These are phyloP conservation scores for Filosporella fistucella DNA, from an alignment of 495 filamentous ascomycete genomes.

Conservation along the genomic window DNA sequence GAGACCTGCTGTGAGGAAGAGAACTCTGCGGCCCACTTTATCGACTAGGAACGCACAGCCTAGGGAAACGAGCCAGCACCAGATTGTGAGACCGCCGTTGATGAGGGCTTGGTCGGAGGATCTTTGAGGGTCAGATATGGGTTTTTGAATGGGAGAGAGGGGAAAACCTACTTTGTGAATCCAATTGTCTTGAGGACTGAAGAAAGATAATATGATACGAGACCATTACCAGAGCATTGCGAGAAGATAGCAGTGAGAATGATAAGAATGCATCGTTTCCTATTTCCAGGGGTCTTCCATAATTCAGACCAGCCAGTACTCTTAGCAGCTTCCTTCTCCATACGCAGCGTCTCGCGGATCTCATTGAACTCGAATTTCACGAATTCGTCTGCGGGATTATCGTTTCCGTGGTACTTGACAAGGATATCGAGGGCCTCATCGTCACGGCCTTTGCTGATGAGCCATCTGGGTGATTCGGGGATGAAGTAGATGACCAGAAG, in stretches of 20 bases:
- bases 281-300: conserved; percentile 36
- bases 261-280: conserved; percentile 43
- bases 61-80: conserved; percentile 17
- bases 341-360: conserved; percentile 52
- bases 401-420: conserved; percentile 53
- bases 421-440: conserved; percentile 48
- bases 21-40: conserved; percentile 15
- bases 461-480: conserved; percentile 55
- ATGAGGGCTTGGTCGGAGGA: conserved; percentile 43
- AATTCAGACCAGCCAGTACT: conserved; percentile 34
- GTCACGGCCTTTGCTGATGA: conserved; percentile 41
- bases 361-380: conserved; percentile 53
- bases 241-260: conserved; percentile 49
- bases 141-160: not conserved
- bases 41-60: conserved; percentile 18
- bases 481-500: conserved; percentile 26
- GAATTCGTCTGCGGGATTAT: conserved; percentile 43
- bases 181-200: conserved; percentile 32
- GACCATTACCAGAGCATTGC: conserved; percentile 51
- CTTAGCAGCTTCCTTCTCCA: conserved; percentile 37
- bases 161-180: conserved; percentile 21
- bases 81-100: conserved; percentile 38
- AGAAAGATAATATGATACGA: conserved; percentile 21
- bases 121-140: conserved; percentile 13
- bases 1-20: conserved; percentile 17